phyloP scores from a whole-genome alignment of 176 grass and related monocot genomes.

The Phyllostachys edulis region DNA sequence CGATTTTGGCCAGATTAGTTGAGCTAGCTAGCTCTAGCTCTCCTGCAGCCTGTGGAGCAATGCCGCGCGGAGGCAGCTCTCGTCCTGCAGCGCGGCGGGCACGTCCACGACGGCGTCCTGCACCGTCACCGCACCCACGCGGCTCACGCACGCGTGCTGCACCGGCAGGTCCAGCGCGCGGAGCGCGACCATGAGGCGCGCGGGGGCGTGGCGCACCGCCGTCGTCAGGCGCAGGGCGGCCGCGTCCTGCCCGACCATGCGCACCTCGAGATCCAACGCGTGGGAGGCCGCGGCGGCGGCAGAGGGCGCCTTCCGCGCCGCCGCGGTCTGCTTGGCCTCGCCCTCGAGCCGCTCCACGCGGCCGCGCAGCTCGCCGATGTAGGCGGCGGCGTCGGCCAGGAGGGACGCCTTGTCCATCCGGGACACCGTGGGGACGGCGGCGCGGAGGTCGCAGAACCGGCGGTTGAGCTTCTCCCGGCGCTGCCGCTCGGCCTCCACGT shows the following conservation, averaged over 20 bases:
- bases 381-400: conserved; percentile 48
- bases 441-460: conserved; percentile 58
- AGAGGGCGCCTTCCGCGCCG: background rate
- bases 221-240: conserved; percentile 25
- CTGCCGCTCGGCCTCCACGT: conserved; percentile 59
- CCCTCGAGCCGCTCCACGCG: conserved; percentile 30
- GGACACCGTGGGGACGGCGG: conserved; percentile 56
- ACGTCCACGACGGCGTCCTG: conserved; percentile 55
- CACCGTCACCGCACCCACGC: conserved; percentile 36
- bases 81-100: conserved; percentile 30
- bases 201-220: conserved; percentile 23
- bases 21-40: background rate
- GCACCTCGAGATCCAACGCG: background rate
- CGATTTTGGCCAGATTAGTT: background rate
- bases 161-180: conserved; percentile 41
- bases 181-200: conserved; percentile 45
- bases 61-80: conserved; percentile 22
- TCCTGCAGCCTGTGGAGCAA: conserved; percentile 28
- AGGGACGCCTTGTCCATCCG: conserved; percentile 75
- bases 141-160: conserved; percentile 46
- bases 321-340: background rate
- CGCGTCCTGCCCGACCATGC: conserved; percentile 22
- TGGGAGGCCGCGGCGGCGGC: background rate
- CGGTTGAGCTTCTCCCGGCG: conserved; percentile 63
- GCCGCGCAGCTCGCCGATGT: conserved; percentile 52